These are phyloP conservation scores for Pythium phragmitis DNA, from an alignment of 352 stramenopile species.

Conservation along the genomic window DNA sequence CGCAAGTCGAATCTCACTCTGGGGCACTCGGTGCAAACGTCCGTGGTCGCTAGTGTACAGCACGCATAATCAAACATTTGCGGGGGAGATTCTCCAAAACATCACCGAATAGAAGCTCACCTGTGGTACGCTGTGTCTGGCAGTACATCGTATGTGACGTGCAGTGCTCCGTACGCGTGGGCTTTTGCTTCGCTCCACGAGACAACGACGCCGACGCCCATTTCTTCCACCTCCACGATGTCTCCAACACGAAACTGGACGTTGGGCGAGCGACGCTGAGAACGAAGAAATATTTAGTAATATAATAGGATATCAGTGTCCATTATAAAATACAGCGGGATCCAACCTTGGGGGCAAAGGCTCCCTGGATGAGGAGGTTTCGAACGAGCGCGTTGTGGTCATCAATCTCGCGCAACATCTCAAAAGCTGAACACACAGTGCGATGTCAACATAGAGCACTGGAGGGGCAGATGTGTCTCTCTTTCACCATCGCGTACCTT, in stretches of 20 bases:
- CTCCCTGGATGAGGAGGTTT: slow-evolving; percentile 39
- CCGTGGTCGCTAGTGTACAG: slow-evolving; percentile 38
- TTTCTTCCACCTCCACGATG: slow-evolving; percentile 55
- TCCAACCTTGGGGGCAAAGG: slow-evolving; percentile 48
- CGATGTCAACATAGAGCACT: neutral
- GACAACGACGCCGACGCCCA: slow-evolving; percentile 60
- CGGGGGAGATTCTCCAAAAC: neutral
- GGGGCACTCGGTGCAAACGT: slow-evolving; percentile 55
- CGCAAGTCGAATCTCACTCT: slow-evolving; percentile 48
- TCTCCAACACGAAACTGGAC: slow-evolving; percentile 69
- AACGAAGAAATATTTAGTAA: neutral
- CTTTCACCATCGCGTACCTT: slow-evolving; percentile 24
- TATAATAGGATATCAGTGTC: neutral
- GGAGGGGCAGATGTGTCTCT: neutral
- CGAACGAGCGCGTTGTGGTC: slow-evolving; percentile 70
- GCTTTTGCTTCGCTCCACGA: slow-evolving; percentile 45
- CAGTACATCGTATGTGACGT: slow-evolving; percentile 71
- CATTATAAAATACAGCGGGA: neutral
- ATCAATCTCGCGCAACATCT: slow-evolving; percentile 51
- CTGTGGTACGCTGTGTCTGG: slow-evolving; percentile 52
- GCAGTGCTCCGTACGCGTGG: slow-evolving; percentile 37
- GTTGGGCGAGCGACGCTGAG: slow-evolving; percentile 45
- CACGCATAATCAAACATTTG: neutral
- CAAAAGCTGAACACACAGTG: slow-evolving; percentile 40
- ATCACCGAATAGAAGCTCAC: slow-evolving; percentile 21